These are phyloP conservation scores for Alternaria incomplexa DNA, from an alignment of 2,329 filamentous ascomycete genomes.

Conservation along the genomic window DNA sequence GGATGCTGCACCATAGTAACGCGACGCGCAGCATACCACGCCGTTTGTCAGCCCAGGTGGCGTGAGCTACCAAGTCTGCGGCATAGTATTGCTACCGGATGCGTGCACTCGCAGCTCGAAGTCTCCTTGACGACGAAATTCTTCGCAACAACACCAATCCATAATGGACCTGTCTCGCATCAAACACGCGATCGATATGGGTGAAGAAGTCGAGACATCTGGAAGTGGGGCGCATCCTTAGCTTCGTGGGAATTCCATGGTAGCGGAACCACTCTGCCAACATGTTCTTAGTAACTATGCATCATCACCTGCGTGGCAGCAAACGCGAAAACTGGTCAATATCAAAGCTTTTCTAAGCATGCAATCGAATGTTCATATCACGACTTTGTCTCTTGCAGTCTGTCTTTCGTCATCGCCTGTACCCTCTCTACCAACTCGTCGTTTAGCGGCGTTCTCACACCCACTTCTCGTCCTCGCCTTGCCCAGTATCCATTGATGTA, in stretches of 20 bases:
- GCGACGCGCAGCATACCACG: conserved; percentile 17
- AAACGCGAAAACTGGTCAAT: not conserved
- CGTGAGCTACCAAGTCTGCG: conserved; percentile 18
- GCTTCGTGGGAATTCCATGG: not conserved
- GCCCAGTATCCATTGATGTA: conserved; percentile 13
- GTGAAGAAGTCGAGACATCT: not conserved
- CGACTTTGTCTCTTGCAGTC: not conserved
- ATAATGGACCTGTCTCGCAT: not conserved
- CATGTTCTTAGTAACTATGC: not conserved
- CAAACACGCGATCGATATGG: not conserved
- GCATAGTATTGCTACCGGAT: not conserved
- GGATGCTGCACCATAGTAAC: conserved; percentile 15
- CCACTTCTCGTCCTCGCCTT: conserved; percentile 1
- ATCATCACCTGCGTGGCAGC: not conserved
- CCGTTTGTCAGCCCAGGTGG: conserved; percentile 26
- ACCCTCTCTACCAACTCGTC: conserved; percentile 5
- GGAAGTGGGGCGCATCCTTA: not conserved
- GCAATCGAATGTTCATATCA: not conserved
- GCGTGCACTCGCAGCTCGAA: conserved; percentile 2
- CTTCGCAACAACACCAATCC: not conserved
- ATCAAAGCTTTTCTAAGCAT: not conserved
- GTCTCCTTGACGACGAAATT: not conserved
- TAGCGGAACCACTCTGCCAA: not conserved
- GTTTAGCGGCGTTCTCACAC: conserved; percentile 8
- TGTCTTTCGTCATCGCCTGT: not conserved